These are phyloP conservation scores for Ganoderma boninense DNA, from an alignment of 1,284 basidiomycete species.

Conservation along the genomic window DNA sequence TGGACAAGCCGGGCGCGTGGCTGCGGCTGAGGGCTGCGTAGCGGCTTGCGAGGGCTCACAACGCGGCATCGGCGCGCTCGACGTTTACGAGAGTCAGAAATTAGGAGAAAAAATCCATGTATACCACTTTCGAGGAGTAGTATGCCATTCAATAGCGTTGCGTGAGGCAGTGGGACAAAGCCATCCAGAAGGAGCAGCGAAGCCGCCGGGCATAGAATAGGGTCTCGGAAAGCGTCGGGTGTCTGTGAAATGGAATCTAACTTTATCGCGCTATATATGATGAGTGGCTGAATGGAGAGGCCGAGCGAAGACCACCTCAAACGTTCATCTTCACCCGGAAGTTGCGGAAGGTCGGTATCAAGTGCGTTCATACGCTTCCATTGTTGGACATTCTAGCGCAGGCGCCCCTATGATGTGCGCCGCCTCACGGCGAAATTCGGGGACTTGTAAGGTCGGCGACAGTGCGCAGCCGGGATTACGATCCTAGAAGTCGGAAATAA, in stretches of 20 bases:
- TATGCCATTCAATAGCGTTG: not conserved
- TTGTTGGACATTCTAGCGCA: not conserved
- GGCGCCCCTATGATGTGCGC: not conserved
- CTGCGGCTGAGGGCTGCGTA: not conserved
- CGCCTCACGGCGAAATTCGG: not conserved
- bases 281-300: not conserved
- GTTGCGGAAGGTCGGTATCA: not conserved
- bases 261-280: not conserved
- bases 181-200: not conserved
- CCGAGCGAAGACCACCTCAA: not conserved
- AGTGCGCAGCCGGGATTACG: not conserved
- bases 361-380: not conserved
- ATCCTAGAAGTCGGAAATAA: not conserved
- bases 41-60: not conserved
- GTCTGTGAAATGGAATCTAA: not conserved
- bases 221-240: not conserved
- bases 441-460: not conserved
- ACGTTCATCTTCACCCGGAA: not conserved
- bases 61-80: not conserved
- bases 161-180: not conserved
- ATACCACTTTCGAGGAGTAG: not conserved
- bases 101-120: not conserved
- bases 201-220: not conserved
- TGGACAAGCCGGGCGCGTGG: not conserved
- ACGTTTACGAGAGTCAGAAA: not conserved